Evolutionary conservation across 139 green algal genomes (phyloP), one percentile per base, ranked within the genome.

Genomic region (Chlorella sp.): DNA sequence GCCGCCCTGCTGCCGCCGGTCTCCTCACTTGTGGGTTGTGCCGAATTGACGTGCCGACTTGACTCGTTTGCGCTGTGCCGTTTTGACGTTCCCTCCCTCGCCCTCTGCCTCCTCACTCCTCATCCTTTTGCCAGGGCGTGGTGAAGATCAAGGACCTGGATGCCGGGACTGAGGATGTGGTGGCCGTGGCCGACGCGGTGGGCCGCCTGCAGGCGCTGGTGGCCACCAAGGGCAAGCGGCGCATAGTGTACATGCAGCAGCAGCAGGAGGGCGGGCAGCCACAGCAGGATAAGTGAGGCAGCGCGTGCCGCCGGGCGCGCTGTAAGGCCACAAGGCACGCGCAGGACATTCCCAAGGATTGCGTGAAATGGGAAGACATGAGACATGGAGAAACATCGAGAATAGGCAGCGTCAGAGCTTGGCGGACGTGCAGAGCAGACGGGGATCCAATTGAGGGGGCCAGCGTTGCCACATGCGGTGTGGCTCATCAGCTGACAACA

Each of bases 111-210:
- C 27, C 41, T n/a, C 17, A 8, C n/a, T 11, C 15, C 29, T 2
- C 56, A 19, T 64, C 56, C 56, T 43, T 21, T 21, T 31, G 9
- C 11, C 23, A 67, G 40, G 87, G 87, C 21, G 76, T 79, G 50
- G 82, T 93, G 2, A 89, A 93, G 68, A 40, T 93, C 15, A 93
- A 91, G 67, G 76, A 93, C 76, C 53, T 92, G 60, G 82, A 77
- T 8, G 62, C 78, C 2, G 76, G 79, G 14, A 84, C 23, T 8
- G 88, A 93, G 55, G 80, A 90, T 56, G 59, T 66, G 36, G 86
- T 93, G 43, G n/a, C 76, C 0, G 45, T 59, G 68, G 67, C 25
- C 15, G 71, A 86, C 35, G n/a, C 79, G 40, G 42, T 74, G 53
- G 50, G 29, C 9, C 12, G 60, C 63, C 43, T 82, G 55, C 50